A percentile compares a stretch with the other conserved stretches of the same genome.
These are phyloP conservation scores for Metschnikowia peoriensis DNA, from an alignment of 805 yeast species.

Conservation along the genomic window DNA sequence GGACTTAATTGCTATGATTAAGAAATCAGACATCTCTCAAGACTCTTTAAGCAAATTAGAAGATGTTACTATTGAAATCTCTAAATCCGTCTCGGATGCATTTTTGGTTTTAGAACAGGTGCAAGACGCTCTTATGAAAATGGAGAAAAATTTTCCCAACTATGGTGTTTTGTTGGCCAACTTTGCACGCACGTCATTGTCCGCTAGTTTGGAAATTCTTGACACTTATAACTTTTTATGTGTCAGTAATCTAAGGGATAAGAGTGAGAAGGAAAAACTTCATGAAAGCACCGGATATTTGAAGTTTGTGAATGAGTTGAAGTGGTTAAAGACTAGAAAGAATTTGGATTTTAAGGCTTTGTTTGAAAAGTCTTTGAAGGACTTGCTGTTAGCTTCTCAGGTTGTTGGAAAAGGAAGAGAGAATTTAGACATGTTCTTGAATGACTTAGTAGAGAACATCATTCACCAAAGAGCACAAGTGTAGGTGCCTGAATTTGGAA, in stretches of 20 bases:
- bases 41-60: not conserved
- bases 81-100: not conserved
- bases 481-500: no score
- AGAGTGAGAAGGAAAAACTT: not conserved
- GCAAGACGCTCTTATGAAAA: not conserved
- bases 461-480: no score
- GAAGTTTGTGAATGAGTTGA: not conserved
- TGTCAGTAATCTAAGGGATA: not conserved
- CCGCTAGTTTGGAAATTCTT: not conserved
- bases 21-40: not conserved
- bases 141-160: not conserved
- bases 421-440: not conserved
- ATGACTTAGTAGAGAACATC: not conserved
- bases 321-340: not conserved
- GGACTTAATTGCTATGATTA: not conserved
- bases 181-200: not conserved
- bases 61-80: not conserved
- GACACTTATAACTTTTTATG: not conserved
- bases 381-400: not conserved
- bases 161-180: not conserved
- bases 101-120: not conserved
- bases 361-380: not conserved
- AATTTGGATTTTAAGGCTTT: not conserved
- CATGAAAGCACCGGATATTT: not conserved
- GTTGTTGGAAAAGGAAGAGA: not conserved